Percentiles rank a stretch among this genome's conserved stretches.
Conservation (phyloP, 1,139 yeast species). For the Neolecta irregularis region DNA sequence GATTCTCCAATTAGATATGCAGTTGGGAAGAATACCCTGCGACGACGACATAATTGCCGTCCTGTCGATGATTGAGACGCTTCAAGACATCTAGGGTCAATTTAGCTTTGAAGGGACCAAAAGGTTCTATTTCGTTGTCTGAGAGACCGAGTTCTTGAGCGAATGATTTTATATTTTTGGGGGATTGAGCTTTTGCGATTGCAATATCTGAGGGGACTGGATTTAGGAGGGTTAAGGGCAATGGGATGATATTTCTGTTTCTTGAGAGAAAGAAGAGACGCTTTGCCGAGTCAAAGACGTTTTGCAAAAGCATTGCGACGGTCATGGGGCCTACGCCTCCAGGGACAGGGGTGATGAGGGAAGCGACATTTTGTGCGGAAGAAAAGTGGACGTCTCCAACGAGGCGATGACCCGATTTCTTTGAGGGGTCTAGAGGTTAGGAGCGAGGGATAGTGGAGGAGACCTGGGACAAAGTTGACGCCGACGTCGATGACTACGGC, state of each 20-base stretch:
- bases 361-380: constrained; percentile 49
- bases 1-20: not conserved
- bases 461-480: constrained; percentile 74
- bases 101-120: constrained; percentile 87
- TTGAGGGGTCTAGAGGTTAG: constrained; percentile 56
- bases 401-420: constrained; percentile 68
- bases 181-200: constrained; percentile 77
- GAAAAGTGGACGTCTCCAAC: constrained; percentile 90
- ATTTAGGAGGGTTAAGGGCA: constrained; percentile 44
- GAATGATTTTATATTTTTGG: constrained; percentile 66
- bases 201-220: constrained; percentile 94
- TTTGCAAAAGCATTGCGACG: constrained; percentile 84
- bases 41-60: constrained; percentile 84
- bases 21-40: constrained; percentile 92
- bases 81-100: constrained; percentile 60
- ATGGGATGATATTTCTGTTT: constrained; percentile 32
- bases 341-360: constrained; percentile 86
- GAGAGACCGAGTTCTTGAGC: constrained; percentile 77
- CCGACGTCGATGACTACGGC: constrained; percentile 93
- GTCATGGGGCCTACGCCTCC: constrained; percentile 99
- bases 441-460: too few relatives aligned
- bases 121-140: constrained; percentile 73
- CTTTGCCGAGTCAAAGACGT: constrained; percentile 73
- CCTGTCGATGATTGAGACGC: constrained; percentile 48
- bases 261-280: constrained; percentile 24